Evolutionary conservation across 495 filamentous ascomycete genomes (phyloP), one percentile per base, ranked within the genome.

Genomic region (Aspergillus homomorphus): DNA sequence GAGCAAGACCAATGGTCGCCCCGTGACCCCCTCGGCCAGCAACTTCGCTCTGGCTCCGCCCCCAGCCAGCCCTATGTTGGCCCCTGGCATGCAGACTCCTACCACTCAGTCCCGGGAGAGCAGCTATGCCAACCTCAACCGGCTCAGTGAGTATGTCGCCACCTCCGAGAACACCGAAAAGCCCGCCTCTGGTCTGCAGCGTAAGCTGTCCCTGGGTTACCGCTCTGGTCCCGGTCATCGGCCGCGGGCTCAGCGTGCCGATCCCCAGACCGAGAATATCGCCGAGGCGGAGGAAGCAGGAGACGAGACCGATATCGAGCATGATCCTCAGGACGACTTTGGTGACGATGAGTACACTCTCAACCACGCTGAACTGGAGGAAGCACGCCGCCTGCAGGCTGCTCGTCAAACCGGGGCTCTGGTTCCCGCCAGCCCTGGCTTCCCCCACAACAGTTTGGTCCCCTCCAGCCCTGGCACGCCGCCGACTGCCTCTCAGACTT

Each of bases 51-150:
- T 66, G 70, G 63, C 69, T 64, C n/a, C 57, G 38, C 22, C 68
- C 72, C 1, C 33, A 9, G 62, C 62, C 23, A 60, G 65, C 51
- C 64, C 64, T 0, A 78, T 71, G 50, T 75, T 75, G 1, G 80
- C 85, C 0, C 62, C 63, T 41, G 72, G 71, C 19, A 64, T 68
- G 22, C 52, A 68, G 22, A 73, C 68, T 2, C 69, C 73, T 8
- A 43, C 72, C 23, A 14, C 57, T 0, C 67, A 68, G 21, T 65
- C 67, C 0, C 56, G 20, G 69, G 75, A 53, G 75, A 85, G 74
- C 63, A 85, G 56, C 64, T 86, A 58, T 70, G 76, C 55, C 76
- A 84, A 69, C 82, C 82, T 67, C 77, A 78, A 64, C 69, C 64
- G 62, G 68, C 82, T 56, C 71, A 62, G 76, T 70, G 56, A 61